Evolutionary conservation across 2,329 filamentous ascomycete species (phyloP), one percentile per base, ranked within the genome.

Genomic region (Pseudogymnoascus sp.): DNA sequence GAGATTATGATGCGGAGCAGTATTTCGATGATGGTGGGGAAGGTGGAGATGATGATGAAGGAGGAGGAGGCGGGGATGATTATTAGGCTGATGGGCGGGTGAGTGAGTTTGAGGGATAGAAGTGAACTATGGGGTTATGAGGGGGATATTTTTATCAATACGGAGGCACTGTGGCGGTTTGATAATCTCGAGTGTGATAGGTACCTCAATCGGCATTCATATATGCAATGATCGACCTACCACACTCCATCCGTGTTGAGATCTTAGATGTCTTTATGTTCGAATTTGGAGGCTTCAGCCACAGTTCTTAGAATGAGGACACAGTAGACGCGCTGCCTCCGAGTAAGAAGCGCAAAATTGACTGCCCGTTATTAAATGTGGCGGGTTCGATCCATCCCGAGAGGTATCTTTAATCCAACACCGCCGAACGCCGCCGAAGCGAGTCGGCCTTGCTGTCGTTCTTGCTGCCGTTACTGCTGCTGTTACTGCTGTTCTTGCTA

Each of bases 1-100:
- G 83, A 3, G 85, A 87, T 71, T 87, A 88, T 69, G 83, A 87
- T 68, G 85, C 82, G 1, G 85, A 88, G 69, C 80, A 87, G 67
- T 87, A 88, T 76, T 85, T 85, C 69, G 82, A 84, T 67, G 83
- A 79, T 63, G 85, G 85, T 6, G 85, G 81, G 61, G 79, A 80
- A 60, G 79, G 80, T 57, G 78, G 75, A 61, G 78, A 83, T 61
- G 83, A 81, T 63, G 85, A 82, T 67, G 82, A 81, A 64, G 82
- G 79, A 51, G 83, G 77, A 41, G 81, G 79, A 34, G 80, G 78
- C 4, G 80, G 78, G 6, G 83, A 80, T 63, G 81, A 79, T 60
- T 81, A 75, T 31, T 63, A 78, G 65, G 77, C 11, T 43, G 23
- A 34, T 36, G 16, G 10, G 34, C 23, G 28, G 61, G 14, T 6